phyloP scores from a whole-genome alignment of 2,329 filamentous ascomycete genomes.

The Aaosphaeria pasadenensis region DNA sequence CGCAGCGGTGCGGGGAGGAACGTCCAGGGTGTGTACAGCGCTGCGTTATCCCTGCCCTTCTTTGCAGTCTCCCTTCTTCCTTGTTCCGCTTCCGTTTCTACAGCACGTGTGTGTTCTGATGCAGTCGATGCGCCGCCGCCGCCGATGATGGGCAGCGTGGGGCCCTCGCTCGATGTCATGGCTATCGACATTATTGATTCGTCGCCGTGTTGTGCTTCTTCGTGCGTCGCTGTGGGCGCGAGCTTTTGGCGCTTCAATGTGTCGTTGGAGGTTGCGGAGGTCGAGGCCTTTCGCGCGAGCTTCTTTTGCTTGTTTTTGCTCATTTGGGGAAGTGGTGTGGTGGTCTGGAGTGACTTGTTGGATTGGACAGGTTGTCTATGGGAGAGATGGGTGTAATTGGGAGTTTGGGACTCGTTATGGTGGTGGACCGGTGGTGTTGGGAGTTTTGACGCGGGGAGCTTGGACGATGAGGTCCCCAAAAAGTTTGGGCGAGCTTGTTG shows the following conservation, averaged over 20 bases:
- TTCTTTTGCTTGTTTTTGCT: not conserved
- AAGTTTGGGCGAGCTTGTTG: too few species aligned
- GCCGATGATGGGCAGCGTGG: constrained; percentile 11
- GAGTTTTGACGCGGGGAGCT: too few species aligned
- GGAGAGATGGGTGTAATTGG: not conserved
- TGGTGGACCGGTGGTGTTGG: too few species aligned
- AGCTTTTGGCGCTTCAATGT: not conserved
- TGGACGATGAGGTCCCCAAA: too few species aligned
- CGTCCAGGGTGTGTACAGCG: constrained; percentile 9
- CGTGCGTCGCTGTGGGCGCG: not conserved
- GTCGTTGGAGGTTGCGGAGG: not conserved
- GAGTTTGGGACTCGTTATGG: too few species aligned
- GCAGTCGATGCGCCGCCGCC: not conserved
- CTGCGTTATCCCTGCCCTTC: not conserved
- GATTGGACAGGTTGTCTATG: not conserved
- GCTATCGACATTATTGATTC: constrained; percentile 4
- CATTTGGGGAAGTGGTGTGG: not conserved
- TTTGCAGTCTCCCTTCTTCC: not conserved
- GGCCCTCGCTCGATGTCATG: constrained; percentile 12
- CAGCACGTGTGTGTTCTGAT: not conserved
- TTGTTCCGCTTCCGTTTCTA: not conserved
- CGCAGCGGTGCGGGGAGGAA: constrained; percentile 3
- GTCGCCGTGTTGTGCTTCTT: constrained; percentile 1
- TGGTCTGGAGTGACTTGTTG: too few species aligned
- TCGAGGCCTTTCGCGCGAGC: not conserved